A percentile compares a stretch with the other conserved stretches of the same genome.
phyloP scores from a whole-genome alignment of 2,329 filamentous ascomycete species.

The Biscogniauxia sp. region DNA sequence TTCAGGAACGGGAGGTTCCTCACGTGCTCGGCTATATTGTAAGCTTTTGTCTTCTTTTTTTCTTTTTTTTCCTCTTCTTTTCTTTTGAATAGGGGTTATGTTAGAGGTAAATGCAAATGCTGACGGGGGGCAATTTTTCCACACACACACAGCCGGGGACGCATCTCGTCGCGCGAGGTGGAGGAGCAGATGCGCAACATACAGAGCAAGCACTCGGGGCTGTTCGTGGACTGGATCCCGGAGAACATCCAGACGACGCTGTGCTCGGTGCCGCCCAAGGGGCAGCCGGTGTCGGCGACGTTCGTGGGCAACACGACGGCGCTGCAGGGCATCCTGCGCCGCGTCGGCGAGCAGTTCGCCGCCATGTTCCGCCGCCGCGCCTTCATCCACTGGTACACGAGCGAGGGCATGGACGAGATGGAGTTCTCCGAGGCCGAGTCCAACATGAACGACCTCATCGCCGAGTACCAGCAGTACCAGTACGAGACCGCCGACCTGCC shows the following conservation, averaged over 20 bases:
- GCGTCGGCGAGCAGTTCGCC: slow-evolving; percentile 98
- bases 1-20: slow-evolving; percentile 99
- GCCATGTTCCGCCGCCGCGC: slow-evolving; percentile 99
- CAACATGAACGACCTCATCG: slow-evolving; percentile 99
- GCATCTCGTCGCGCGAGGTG: slow-evolving; percentile 99
- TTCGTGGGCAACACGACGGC: slow-evolving; percentile 99
- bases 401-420: slow-evolving; percentile 99
- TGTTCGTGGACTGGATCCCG: slow-evolving; percentile 99
- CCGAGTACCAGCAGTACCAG: slow-evolving; percentile 99
- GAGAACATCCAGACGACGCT: slow-evolving; percentile 99
- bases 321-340: slow-evolving; percentile 99
- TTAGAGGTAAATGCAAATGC: too few species aligned
- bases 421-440: slow-evolving; percentile 99
- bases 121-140: slow-evolving; percentile 28
- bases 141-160: slow-evolving; percentile 89
- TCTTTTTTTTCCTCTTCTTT: neutral
- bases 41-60: slow-evolving; percentile 36
- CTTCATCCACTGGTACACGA: slow-evolving; percentile 99
- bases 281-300: slow-evolving; percentile 98
- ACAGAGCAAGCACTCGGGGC: slow-evolving; percentile 98
- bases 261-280: slow-evolving; percentile 96
- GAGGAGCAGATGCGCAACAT: slow-evolving; percentile 99
- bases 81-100: too few species aligned
- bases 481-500: slow-evolving; percentile 98
- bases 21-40: slow-evolving; percentile 99